phyloP scores from a whole-genome alignment of 2,329 filamentous ascomycete genomes.

The Calonectria hongkongensis region DNA sequence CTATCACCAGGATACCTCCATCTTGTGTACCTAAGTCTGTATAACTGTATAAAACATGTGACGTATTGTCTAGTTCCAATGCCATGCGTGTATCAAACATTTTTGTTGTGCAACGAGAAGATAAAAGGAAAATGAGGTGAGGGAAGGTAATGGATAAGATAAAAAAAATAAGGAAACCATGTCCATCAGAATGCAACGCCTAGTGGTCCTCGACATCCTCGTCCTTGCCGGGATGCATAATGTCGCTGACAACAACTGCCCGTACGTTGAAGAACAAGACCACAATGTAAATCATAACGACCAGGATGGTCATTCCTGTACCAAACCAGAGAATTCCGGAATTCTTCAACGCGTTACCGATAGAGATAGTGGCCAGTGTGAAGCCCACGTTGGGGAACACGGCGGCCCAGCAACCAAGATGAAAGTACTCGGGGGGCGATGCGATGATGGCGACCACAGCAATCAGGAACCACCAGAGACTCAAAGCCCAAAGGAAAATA shows the following conservation, averaged over 20 bases:
- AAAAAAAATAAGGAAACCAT: background rate
- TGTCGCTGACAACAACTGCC: conserved; percentile 71
- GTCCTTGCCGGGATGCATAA: conserved; percentile 73
- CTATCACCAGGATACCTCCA: conserved; percentile 14
- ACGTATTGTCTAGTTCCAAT: conserved; percentile 19
- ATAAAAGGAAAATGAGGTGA: background rate
- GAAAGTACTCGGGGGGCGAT: conserved; percentile 69
- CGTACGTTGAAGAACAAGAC: conserved; percentile 65
- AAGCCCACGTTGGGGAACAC: conserved; percentile 79
- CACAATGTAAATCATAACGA: conserved; percentile 65
- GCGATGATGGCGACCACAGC: conserved; percentile 59
- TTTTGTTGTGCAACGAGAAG: background rate
- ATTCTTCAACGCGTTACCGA: conserved; percentile 69
- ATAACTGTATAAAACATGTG: conserved; percentile 2
- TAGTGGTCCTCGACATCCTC: conserved; percentile 72
- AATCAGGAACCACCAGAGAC: conserved; percentile 74
- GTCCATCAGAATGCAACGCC: conserved; percentile 14
- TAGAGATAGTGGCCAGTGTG: conserved; percentile 73
- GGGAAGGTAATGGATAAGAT: background rate
- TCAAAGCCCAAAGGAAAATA: conserved; percentile 79
- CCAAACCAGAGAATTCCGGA: conserved; percentile 67
- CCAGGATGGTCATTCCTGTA: conserved; percentile 70
- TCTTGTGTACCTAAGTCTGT: background rate
- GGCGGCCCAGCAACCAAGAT: conserved; percentile 79
- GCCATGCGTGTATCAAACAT: conserved; percentile 8